Evolutionary conservation across 1,284 basidiomycete species (phyloP), one percentile per base, ranked within the genome.

Genomic region (Puccinia polysora): DNA sequence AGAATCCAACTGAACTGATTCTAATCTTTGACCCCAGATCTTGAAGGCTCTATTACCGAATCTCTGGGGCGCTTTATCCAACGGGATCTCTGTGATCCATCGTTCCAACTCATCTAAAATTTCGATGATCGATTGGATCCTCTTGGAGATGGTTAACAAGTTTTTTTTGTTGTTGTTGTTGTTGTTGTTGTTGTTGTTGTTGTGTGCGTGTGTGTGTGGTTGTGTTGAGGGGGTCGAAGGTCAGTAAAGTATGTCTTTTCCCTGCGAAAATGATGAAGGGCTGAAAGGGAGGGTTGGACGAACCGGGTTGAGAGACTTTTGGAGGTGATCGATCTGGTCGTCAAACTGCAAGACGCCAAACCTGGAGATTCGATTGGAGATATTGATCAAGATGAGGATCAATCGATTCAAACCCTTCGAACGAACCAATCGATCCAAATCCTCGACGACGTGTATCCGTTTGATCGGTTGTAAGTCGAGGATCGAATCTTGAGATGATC

Each of bases 21-120:
- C 86, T 30, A 97, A 83, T 36, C 88, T 84, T 71, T 84, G 83
- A 0, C 91, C 90, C 89, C 94, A 98, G 6, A 85, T 85, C 64
- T 94, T 84, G 78, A 98, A 98, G 0, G 91, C 88, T 6, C 92
- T 84, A 80, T 98, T 97, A 2, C 95, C 96, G 77, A 95, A 99
- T 0, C 96, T 85, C 78, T 97, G 96, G 1, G 89, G 87, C 5
- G 87, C 86, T n/a, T 85, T 81, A 3, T 86, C 83, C 0, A 89
- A 87, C 2, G 91, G 91, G 12, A 93, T 90, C 38, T 89, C 87
- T 58, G 89, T 85, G 12, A 94, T 87, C 91, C 91, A 94, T 0
- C 75, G 73, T 75, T 88, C 85, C 63, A 97, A 81, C n/a, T 82
- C 81, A 73, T 89, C 85, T 3, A 98, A 82, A 68, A 94, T 80